Evolutionary conservation across 805 yeast genomes (phyloP), one percentile per base, ranked within the genome.

Genomic region (Kodamaea fukazawae): DNA sequence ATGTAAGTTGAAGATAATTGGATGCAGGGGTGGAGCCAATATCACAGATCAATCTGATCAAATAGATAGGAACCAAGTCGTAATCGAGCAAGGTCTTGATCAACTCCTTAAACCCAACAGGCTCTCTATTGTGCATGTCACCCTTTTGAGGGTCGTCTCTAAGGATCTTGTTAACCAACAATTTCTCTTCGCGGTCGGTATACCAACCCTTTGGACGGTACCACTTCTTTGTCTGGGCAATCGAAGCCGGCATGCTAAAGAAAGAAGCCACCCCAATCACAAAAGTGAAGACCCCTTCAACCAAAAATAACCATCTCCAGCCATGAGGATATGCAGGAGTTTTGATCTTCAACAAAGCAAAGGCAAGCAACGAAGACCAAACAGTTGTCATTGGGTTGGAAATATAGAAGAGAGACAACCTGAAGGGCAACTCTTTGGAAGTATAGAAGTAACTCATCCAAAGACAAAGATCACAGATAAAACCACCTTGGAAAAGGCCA

Each of bases 401-500:
- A 16, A 77, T 70, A 73, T 82, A 82, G 54, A 82, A 81, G 49
- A 70, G 70, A 0, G 84, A 74, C 22, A 81, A 60, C 39, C 88
- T 63, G 20, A 78, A 55, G 1, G 84, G 69, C 13, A 83, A 63
- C 57, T 83, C 88, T 18, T 65, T 57, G 23, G 74, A 54, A 7
- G 78, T 82, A 61, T 76, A 83, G 60, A 81, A 83, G 57, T 81
- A 83, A 2, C 83, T 74, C 56, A 83, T 61, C 79, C 83, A 83
- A 32, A 81, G 60, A 40, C 77, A 71, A 25, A 75, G 60, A 49
- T 81, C 87, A 28, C 84, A 81, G 40, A 83, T 81, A 25, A 55
- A 55, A 2, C 60, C 61, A 33, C 61, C 61, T 28, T 56, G 60
- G 25, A 55, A 46, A 7, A 47, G 45, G 3, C 60, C 61, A 7